Evolutionary conservation across 106 monocot species (phyloP).

Genomic region (Xerophyta viscosa): DNA sequence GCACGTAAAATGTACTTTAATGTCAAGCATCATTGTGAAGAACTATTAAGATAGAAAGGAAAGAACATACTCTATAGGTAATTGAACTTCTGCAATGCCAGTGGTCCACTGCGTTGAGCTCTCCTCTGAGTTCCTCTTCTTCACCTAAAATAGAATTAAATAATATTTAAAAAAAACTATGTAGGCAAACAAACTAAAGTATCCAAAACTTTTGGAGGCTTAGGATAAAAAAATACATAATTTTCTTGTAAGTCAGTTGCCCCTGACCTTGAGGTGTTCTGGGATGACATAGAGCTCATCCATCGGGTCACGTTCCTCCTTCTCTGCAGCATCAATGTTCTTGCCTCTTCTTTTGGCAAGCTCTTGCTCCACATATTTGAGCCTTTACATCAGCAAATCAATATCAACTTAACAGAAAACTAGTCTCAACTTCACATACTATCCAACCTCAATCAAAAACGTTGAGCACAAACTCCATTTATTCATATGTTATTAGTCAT

Average conservation of each 20-base stretch:
- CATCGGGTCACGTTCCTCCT: slow-evolving; percentile 60
- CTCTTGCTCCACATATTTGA: slow-evolving; percentile 87
- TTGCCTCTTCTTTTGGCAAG: slow-evolving; percentile 68
- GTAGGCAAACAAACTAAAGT: not conserved
- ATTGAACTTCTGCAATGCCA: slow-evolving; percentile 94
- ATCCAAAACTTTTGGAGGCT: not conserved
- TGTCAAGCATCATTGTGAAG: too few relatives aligned
- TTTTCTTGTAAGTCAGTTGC: too few relatives aligned
- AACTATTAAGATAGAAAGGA: not conserved
- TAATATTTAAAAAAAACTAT: not conserved
- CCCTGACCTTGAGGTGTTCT: slow-evolving; percentile 75
- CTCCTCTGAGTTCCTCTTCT: slow-evolving; percentile 93
- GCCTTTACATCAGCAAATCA: slow-evolving; percentile 26
- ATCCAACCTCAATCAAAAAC: too few relatives aligned
- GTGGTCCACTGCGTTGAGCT: slow-evolving; percentile 99
- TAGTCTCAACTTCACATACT: too few relatives aligned
- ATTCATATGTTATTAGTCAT: too few relatives aligned
- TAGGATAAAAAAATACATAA: not conserved
- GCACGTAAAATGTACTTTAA: too few relatives aligned
- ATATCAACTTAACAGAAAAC: too few relatives aligned
- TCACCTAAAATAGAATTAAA: slow-evolving; percentile 41
- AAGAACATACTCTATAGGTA: slow-evolving; percentile 74
- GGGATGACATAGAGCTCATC: slow-evolving; percentile 81
- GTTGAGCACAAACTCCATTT: too few relatives aligned
- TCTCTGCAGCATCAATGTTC: slow-evolving; percentile 38